Base-by-base conservation (phyloP, 768 basidiomycete species). In the Suillus hirtellus region DNA sequence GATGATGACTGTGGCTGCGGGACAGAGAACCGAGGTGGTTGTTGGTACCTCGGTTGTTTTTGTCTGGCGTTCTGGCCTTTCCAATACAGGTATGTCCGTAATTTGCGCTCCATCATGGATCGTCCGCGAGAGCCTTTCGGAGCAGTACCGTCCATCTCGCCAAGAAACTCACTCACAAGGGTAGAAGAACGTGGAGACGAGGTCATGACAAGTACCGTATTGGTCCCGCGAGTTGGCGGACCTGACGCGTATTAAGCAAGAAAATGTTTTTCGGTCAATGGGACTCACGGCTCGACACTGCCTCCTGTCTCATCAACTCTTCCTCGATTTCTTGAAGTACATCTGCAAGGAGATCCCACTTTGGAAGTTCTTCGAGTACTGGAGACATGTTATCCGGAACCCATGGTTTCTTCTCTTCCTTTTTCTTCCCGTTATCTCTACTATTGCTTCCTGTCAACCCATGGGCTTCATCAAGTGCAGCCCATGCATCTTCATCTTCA, bases 321-420 rank as follows among this genome's bases (percentile, higher is more conserved):
- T 87, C 87, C 74, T 99, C 97, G 2, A 95, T 89, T 76, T 99
- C 97, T 59, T 93, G 82, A 50, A 99, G 73, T 0, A 96, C 84
- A n/a, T 94, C 91, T 0, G 88, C 83, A 14, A 99, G 77, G 9
- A 96, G 73, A 62, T 83, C 83, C 96, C 97, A 99, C 73, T 99
- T 99, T 0, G 96, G 96, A 50, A 92, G 83, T 71, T 99, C 97
- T 75, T 99, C 97, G 27, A 98, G 80, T 0, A 95, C 86, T 0
- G 94, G 92, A 52, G 93, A 87, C 74, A 96, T 87, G 1, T 87
- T 88, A 11, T 84, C 80, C 0, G 95, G 92, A 24, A 94, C 71
- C 89, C 93, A 92, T 27, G 73, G 54, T 37, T 64, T 73, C 61
- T 38, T 55, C 59, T 31, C 44, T 15, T 38, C 65, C 21, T 53